phyloP scores from a whole-genome alignment of 2,329 filamentous ascomycete species.

The Teratosphaeria gauchensis region DNA sequence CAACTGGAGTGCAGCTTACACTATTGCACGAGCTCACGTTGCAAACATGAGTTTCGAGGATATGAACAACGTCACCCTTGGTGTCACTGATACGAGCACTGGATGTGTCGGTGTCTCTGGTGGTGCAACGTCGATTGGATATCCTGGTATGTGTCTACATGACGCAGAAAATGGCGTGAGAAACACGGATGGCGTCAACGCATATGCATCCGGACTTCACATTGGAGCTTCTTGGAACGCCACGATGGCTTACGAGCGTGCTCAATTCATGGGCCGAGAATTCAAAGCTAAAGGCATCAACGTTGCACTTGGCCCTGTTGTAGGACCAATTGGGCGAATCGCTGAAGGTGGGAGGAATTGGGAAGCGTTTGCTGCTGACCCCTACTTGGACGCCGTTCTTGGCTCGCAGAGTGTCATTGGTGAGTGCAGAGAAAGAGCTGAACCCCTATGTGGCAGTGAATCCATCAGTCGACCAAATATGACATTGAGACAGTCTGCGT shows the following conservation, averaged over 20 bases:
- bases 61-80: constrained; percentile 29
- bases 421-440: neutral
- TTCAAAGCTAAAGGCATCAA: constrained; percentile 47
- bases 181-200: constrained; percentile 34
- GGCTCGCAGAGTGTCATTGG: constrained; percentile 45
- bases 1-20: constrained; percentile 25
- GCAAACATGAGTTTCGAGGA: constrained; percentile 27
- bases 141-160: constrained; percentile 32
- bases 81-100: constrained; percentile 19
- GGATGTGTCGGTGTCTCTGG: constrained; percentile 30
- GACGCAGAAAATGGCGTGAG: constrained; percentile 35
- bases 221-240: constrained; percentile 43
- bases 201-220: constrained; percentile 34
- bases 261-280: constrained; percentile 46
- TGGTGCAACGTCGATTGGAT: constrained; percentile 26
- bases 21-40: constrained; percentile 23
- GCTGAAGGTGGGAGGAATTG: constrained; percentile 59
- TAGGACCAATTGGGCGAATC: constrained; percentile 61
- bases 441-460: neutral
- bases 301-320: constrained; percentile 57
- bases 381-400: constrained; percentile 49
- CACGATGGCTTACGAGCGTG: constrained; percentile 43
- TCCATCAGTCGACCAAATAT: neutral
- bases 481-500: neutral
- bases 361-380: constrained; percentile 65